Evolutionary conservation across 208 protist species (phyloP), one percentile per base, ranked within the genome.

Genomic region (Trypanosoma platydactyli): DNA sequence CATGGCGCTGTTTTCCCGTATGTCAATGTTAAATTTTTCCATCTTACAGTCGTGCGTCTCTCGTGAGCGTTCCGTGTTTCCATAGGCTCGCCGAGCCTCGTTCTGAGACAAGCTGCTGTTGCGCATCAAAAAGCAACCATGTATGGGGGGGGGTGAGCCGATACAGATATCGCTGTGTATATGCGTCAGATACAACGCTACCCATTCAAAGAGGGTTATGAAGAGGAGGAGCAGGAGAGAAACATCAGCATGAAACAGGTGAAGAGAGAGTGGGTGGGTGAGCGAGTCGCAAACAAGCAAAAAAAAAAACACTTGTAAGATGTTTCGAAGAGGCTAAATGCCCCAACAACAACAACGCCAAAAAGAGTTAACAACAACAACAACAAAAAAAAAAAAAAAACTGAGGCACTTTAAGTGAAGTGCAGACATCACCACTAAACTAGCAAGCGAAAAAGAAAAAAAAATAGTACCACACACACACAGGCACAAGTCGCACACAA

Each of bases 21-120:
- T 89, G 5, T 95, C 86, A 15, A 92, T 65, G 71, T 95, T 95
- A 62, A 93, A 95, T 0, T 79, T 68, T 62, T 95, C 86, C 79
- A 93, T 91, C 57, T 72, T 73, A 18, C 60, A 38, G 5, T 86
- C 86, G 66, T 95, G 89, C 1, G 79, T 54, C 53, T 83, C 76
- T 20, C 86, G 80, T 6, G 89, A 95, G 24, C 79, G 68, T 57
- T 80, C 64, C 0, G 78, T 38, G 58, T 94, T 66, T n/a, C 89
- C 89, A 71, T 79, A 94, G 27, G 86, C 85, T 18, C 62, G 46
- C 2, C 86, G 73, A 44, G 82, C 86, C 55, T 85, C 68, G 13
- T 64, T 51, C 54, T 84, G 74, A 22, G 75, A 58, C 12, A 80
- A 61, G 61, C 68, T 87, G 3, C n/a, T 68, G 49, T 58, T 80